phyloP scores from a whole-genome alignment of 2,329 filamentous ascomycete species.

The Neospermospora avenae region DNA sequence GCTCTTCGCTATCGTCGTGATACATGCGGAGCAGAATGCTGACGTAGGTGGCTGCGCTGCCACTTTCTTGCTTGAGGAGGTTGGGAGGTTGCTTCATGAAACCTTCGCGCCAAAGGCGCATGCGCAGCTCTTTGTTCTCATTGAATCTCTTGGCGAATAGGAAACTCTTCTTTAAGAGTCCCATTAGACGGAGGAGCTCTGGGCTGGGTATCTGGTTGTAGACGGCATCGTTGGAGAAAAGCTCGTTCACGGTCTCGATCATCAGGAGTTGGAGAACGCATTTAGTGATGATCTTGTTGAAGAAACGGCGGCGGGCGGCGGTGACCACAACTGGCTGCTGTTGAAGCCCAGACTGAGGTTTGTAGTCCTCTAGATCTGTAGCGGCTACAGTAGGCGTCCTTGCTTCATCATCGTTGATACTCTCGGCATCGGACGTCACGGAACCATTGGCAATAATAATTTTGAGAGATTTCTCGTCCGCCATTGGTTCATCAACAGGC shows the following conservation, averaged over 20 bases:
- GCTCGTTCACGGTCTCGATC: constrained; percentile 98
- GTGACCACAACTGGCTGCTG: constrained; percentile 91
- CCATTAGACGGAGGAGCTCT: constrained; percentile 90
- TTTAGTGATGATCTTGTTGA: constrained; percentile 98
- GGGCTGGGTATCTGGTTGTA: constrained; percentile 88
- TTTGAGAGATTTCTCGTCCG: constrained; percentile 54
- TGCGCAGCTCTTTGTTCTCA: constrained; percentile 91
- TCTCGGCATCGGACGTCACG: constrained; percentile 31
- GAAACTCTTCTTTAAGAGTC: constrained; percentile 90
- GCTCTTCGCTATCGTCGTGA: constrained; percentile 79
- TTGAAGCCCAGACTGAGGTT: constrained; percentile 70
- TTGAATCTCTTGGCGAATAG: constrained; percentile 98
- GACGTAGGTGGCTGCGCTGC: constrained; percentile 90
- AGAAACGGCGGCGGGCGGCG: constrained; percentile 87
- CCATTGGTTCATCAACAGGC: constrained; percentile 28
- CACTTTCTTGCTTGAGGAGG: constrained; percentile 92
- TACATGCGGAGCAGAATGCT: constrained; percentile 98
- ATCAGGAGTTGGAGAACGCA: constrained; percentile 97
- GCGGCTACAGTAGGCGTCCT: constrained; percentile 27
- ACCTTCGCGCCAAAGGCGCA: constrained; percentile 91
- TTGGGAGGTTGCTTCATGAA: constrained; percentile 99
- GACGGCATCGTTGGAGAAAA: constrained; percentile 95
- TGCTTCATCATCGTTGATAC: constrained; percentile 33
- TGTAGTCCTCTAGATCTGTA: constrained; percentile 70
- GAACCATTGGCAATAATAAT: constrained; percentile 53